These are phyloP conservation scores for Scutellaria baicalensis DNA, from an alignment of 257 asterid genomes.

Conservation along the genomic window DNA sequence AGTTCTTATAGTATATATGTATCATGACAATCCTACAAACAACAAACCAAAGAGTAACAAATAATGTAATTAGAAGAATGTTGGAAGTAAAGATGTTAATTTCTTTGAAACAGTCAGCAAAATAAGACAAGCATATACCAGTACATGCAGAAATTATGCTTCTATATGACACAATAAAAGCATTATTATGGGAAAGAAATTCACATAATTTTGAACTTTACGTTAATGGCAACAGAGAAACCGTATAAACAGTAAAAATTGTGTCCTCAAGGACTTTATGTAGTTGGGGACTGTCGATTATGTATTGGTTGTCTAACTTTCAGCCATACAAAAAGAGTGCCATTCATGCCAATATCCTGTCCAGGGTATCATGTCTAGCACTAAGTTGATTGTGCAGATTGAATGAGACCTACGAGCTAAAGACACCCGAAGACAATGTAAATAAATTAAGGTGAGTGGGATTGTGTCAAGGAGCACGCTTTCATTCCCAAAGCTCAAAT, in stretches of 20 bases:
- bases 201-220: not conserved
- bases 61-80: not conserved
- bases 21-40: conserved; percentile 71
- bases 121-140: not conserved
- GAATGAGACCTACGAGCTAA: not conserved
- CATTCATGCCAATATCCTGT: not conserved
- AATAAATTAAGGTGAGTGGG: not conserved
- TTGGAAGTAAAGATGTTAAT: conserved; percentile 2
- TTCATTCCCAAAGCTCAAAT: not conserved
- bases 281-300: not conserved
- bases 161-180: conserved; percentile 2
- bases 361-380: not conserved
- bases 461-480: not conserved
- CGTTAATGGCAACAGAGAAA: not conserved
- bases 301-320: conserved; percentile 1
- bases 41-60: conserved; percentile 14
- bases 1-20: conserved; percentile 76
- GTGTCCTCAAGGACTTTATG: not conserved
- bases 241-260: not conserved
- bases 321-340: conserved; percentile 1
- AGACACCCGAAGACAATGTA: not conserved
- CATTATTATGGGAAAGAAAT: conserved; percentile 1
- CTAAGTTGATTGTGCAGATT: not conserved
- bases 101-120: not conserved
- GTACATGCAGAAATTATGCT: not conserved